Percentiles rank a stretch among this genome's conserved stretches.
These are phyloP conservation scores for Plasmodium vivax DNA, from an alignment of 169 alveolate species.

Conservation along the genomic window DNA sequence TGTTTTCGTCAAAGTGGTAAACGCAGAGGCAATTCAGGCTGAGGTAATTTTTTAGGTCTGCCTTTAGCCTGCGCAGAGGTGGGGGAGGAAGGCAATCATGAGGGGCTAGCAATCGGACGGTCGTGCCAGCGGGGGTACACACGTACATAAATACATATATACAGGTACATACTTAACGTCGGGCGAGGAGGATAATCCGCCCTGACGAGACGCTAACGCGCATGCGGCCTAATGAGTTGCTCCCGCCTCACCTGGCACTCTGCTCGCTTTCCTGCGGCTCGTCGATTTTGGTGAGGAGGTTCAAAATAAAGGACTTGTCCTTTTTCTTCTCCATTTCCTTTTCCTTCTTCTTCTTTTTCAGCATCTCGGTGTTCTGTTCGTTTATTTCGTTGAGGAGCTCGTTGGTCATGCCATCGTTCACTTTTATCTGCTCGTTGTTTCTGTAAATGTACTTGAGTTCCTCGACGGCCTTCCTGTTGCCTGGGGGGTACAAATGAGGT, in stretches of 20 bases:
- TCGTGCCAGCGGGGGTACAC: not conserved
- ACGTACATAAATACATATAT: not conserved
- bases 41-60: slow-evolving; percentile 51
- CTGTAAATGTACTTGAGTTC: slow-evolving; percentile 48
- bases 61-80: slow-evolving; percentile 27
- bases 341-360: slow-evolving; percentile 45
- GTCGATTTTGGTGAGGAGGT: slow-evolving; percentile 31
- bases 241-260: slow-evolving; percentile 6
- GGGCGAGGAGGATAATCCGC: not conserved
- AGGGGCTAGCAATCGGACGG: not conserved
- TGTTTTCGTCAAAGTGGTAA: slow-evolving; percentile 59
- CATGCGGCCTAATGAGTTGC: not conserved
- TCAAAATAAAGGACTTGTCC: slow-evolving; percentile 61
- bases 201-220: not conserved
- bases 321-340: slow-evolving; percentile 54
- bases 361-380: slow-evolving; percentile 18
- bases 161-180: not conserved
- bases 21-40: slow-evolving; percentile 43
- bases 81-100: not conserved
- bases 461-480: slow-evolving; percentile 36
- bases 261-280: slow-evolving; percentile 54
- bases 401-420: slow-evolving; percentile 10
- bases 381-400: slow-evolving; percentile 45
- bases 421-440: slow-evolving; percentile 25
- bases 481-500: not conserved